These are phyloP conservation scores for Candida vartiovaarae DNA, from an alignment of 805 yeast genomes.

Conservation along the genomic window DNA sequence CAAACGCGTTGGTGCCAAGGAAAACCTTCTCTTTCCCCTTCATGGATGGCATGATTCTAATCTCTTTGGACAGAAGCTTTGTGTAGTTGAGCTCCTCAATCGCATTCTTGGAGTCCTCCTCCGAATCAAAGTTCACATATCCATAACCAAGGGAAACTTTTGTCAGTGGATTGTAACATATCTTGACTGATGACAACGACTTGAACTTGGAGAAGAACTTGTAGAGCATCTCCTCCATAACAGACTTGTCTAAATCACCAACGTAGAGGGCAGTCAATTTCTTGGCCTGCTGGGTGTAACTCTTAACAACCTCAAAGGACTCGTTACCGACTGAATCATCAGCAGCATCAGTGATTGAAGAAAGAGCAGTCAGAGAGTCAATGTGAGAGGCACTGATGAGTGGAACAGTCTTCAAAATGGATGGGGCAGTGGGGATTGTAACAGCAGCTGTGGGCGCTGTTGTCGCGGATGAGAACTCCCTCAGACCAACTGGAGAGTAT, in stretches of 20 bases:
- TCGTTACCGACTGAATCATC: slow-evolving; percentile 8
- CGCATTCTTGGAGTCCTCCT: slow-evolving; percentile 47
- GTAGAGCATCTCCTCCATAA: slow-evolving; percentile 42
- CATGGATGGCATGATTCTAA: slow-evolving; percentile 50
- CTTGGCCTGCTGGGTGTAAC: slow-evolving; percentile 4
- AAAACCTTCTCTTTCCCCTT: slow-evolving; percentile 34
- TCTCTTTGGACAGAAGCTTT: slow-evolving; percentile 32
- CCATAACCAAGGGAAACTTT: slow-evolving; percentile 64
- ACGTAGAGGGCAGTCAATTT: slow-evolving; percentile 36
- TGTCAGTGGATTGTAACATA: slow-evolving; percentile 49
- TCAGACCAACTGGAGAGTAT: too few relatives aligned
- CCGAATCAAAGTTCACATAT: slow-evolving; percentile 52
- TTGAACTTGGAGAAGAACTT: slow-evolving; percentile 36
- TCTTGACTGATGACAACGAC: slow-evolving; percentile 49
- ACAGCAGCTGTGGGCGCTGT: too few relatives aligned
- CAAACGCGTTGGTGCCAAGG: slow-evolving; percentile 44
- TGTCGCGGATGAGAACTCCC: too few relatives aligned
- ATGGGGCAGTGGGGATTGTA: too few relatives aligned
- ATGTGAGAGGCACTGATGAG: not conserved
- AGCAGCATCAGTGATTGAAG: not conserved
- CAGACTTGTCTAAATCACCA: slow-evolving; percentile 49
- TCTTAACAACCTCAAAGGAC: slow-evolving; percentile 15
- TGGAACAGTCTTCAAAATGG: too few relatives aligned
- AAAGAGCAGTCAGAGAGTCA: not conserved
- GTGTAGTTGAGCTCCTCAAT: slow-evolving; percentile 50